Conservation (phyloP, 495 filamentous ascomycete genomes). For the Lophium mytilinum region DNA sequence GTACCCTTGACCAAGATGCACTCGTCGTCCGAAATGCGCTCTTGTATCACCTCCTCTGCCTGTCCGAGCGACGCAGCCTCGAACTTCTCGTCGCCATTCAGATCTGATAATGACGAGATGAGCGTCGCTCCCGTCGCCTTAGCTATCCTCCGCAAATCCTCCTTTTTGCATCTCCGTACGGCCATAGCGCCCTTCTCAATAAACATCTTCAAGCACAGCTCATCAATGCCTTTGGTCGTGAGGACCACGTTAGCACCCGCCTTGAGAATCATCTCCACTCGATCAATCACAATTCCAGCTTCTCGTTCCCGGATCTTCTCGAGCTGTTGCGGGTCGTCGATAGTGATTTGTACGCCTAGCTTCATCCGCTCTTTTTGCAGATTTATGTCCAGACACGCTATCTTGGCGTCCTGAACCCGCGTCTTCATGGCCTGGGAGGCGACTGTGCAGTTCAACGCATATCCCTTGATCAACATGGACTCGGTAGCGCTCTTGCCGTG, state of each 20-base stretch:
- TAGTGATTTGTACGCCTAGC: constrained; percentile 94
- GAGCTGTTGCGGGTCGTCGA: constrained; percentile 92
- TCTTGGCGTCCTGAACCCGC: constrained; percentile 85
- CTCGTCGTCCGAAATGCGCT: constrained; percentile 97
- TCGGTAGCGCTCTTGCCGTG: constrained; percentile 89
- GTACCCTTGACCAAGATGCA: constrained; percentile 96
- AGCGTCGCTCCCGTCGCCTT: constrained; percentile 93
- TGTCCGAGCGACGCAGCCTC: constrained; percentile 79
- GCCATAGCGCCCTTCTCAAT: constrained; percentile 94
- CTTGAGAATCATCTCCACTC: constrained; percentile 95
- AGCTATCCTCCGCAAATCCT: constrained; percentile 91
- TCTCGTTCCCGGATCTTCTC: constrained; percentile 94
- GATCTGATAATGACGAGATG: constrained; percentile 82
- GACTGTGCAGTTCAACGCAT: constrained; percentile 97
- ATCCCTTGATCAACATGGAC: constrained; percentile 88
- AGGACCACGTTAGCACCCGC: constrained; percentile 93
- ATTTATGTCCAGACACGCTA: constrained; percentile 96
- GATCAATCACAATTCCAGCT: constrained; percentile 83
- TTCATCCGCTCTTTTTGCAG: constrained; percentile 99
- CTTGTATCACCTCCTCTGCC: constrained; percentile 92
- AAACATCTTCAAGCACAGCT: constrained; percentile 88
- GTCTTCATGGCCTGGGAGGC: constrained; percentile 98
- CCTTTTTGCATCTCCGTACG: constrained; percentile 95
- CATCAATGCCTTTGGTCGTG: constrained; percentile 98
- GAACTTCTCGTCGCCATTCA: constrained; percentile 97